Conservation (phyloP, 495 filamentous ascomycete species). For the Cryomyces minteri region DNA sequence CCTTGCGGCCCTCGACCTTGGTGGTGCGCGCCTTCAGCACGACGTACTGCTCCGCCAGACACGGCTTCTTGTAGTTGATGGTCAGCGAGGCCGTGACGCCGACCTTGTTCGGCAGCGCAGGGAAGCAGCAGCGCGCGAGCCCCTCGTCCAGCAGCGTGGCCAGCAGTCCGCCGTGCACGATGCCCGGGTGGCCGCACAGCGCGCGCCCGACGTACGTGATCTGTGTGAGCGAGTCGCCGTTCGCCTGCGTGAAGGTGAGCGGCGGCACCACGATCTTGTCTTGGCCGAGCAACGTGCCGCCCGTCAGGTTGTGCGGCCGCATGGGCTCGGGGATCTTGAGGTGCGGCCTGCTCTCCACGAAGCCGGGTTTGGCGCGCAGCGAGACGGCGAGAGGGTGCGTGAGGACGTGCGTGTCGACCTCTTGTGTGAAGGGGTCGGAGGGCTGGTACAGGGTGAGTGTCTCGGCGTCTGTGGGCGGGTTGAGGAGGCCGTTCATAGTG, state of each 20-base stretch:
- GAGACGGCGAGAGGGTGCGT: constrained; percentile 49
- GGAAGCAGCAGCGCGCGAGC: constrained; percentile 77
- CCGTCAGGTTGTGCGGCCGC: constrained; percentile 61
- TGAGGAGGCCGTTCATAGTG: constrained; percentile 18
- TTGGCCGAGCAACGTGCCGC: constrained; percentile 56
- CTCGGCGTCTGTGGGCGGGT: constrained; percentile 48
- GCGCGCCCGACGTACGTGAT: constrained; percentile 65
- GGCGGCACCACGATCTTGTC: constrained; percentile 72
- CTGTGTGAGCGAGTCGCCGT: constrained; percentile 52
- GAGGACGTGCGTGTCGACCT: constrained; percentile 54
- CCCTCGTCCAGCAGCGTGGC: constrained; percentile 90
- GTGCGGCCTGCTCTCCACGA: constrained; percentile 67
- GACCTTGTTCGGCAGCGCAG: constrained; percentile 71
- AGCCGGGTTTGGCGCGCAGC: constrained; percentile 48
- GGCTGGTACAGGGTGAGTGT: constrained; percentile 49
- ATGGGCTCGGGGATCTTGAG: constrained; percentile 56
- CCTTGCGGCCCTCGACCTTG: constrained; percentile 86
- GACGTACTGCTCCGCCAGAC: constrained; percentile 54
- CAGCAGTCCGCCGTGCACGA: constrained; percentile 79
- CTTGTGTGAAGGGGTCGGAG: constrained; percentile 34
- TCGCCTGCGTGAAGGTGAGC: constrained; percentile 48
- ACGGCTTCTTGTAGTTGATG: constrained; percentile 72
- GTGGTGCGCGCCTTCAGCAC: constrained; percentile 65
- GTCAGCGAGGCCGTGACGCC: constrained; percentile 84
- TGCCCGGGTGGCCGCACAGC: constrained; percentile 80